Base-by-base conservation (phyloP, 495 filamentous ascomycete species). In the Neurospora cerealis region DNA sequence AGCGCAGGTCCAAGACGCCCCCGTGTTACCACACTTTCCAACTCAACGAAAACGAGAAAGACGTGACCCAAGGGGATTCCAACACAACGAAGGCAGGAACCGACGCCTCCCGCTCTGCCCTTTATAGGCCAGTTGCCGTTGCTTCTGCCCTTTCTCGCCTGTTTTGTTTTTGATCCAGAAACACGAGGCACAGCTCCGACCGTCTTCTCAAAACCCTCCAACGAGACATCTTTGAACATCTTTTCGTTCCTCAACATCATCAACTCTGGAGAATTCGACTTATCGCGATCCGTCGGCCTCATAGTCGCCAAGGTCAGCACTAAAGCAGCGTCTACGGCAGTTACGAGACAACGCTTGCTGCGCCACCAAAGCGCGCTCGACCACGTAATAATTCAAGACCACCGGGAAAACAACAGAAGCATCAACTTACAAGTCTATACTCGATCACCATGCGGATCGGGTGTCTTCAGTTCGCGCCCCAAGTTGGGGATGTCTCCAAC, bases 391-490 rank as follows among this genome's bases (percentile, higher is more conserved):
- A 21, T 13, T 39, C 17, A 28, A 37, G 8, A 15, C 39, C 0
- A 42, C 19, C 1, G 34, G 11, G 34, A 37, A 37, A 32, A n/a
- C 6, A 69, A 40, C 72, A 75, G n/a, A 24, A 40, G 8, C 73
- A 46, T 40, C 46, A 69, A 15, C 73, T 72, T 19, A n/a, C 42
- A 13, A 46, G 69, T 11, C 32, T 39, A 39, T 71, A 75, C 72
- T 46, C 66, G 10, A 40, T 73, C 75, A 86, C 73, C 70, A 95
- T 95, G 93, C 89, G 87, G 76, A 92, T 97, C 72, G 93, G 89
- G 3, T 92, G 89, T 69, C 85, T 97, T n/a, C 93, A 97, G 80
- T 93, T 95, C 78, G 85, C 87, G 62, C 90, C 93, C 7, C 81
- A 88, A 75, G 83, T 97, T 38, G 93, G 93, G 69, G 89, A 93